Percentiles rank a stretch among this genome's conserved stretches.
Evolutionary conservation across 2,329 filamentous ascomycete genomes (phyloP).

Genomic region (Cyanodermella asteris): DNA sequence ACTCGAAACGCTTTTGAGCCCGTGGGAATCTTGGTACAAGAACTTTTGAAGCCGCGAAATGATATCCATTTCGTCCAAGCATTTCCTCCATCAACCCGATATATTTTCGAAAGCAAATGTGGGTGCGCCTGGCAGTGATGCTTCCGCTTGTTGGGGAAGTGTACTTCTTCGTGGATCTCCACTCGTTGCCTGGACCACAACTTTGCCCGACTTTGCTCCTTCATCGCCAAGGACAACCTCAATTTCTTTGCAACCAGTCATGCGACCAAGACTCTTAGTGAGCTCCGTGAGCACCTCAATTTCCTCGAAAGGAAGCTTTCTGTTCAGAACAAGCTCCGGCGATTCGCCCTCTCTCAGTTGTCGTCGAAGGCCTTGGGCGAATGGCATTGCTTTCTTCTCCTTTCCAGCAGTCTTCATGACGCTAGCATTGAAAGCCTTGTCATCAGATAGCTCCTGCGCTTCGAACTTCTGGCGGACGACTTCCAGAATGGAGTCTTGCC

Average conservation of each 20-base stretch:
- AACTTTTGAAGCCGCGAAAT: constrained; percentile 1
- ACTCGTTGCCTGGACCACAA: constrained; percentile 13
- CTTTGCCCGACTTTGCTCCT: constrained; percentile 22
- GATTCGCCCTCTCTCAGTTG: constrained; percentile 49
- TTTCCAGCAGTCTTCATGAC: constrained; percentile 70
- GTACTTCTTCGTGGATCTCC: constrained; percentile 37
- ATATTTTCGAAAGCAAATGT: constrained; percentile 75
- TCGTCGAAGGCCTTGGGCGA: constrained; percentile 72
- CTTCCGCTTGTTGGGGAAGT: constrained; percentile 41
- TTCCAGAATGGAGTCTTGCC: constrained; percentile 82
- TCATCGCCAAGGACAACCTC: constrained; percentile 48
- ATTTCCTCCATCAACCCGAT: constrained; percentile 8
- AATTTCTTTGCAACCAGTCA: constrained; percentile 46
- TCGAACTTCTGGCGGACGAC: constrained; percentile 53
- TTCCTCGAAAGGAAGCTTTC: constrained; percentile 77
- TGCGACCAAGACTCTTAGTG: constrained; percentile 56
- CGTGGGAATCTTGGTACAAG: too few species aligned
- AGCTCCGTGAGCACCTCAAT: constrained; percentile 53
- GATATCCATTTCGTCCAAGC: neutral
- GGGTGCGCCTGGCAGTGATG: constrained; percentile 61
- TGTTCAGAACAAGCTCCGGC: constrained; percentile 49
- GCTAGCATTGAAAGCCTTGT: constrained; percentile 58
- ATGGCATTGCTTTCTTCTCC: constrained; percentile 97
- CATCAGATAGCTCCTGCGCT: constrained; percentile 39
- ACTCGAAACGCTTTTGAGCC: too few species aligned